A percentile compares a stretch with the other conserved stretches of the same genome.
Conservation (phyloP, 192 early-diverging fungal genomes). For the Powellomyces hirtus region DNA sequence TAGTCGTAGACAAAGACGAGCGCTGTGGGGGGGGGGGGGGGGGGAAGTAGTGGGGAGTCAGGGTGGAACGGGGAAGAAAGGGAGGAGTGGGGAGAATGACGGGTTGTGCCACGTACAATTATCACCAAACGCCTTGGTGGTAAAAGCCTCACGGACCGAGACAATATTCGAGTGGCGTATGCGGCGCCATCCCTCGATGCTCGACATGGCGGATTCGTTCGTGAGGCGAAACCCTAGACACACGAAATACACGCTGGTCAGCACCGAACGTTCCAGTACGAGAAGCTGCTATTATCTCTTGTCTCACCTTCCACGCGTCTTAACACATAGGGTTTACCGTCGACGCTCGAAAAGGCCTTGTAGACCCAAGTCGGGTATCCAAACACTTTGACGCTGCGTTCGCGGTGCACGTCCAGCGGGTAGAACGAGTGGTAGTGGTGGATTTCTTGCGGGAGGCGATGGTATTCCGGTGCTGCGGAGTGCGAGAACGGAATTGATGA, state of each 20-base stretch:
- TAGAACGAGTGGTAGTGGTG: slow-evolving; percentile 78
- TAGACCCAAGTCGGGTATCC: slow-evolving; percentile 76
- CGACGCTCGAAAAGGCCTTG: slow-evolving; percentile 77
- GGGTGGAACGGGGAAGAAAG: too few relatives aligned
- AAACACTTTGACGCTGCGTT: slow-evolving; percentile 51
- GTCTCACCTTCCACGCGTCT: slow-evolving; percentile 73
- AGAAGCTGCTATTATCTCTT: neutral
- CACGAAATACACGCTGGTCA: neutral
- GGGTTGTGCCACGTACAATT: slow-evolving; percentile 59
- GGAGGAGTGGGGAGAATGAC: too few relatives aligned
- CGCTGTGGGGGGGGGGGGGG: slow-evolving; percentile 45
- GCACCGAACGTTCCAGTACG: too few relatives aligned
- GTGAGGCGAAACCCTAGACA: slow-evolving; percentile 64
- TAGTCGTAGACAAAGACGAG: slow-evolving; percentile 96
- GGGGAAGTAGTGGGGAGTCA: too few relatives aligned
- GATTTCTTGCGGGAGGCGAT: slow-evolving; percentile 55
- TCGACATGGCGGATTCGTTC: slow-evolving; percentile 78
- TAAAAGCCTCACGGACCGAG: slow-evolving; percentile 89
- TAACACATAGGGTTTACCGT: slow-evolving; percentile 83
- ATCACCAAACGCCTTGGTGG: slow-evolving; percentile 94
- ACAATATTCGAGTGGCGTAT: slow-evolving; percentile 83
- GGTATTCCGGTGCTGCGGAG: slow-evolving; percentile 32
- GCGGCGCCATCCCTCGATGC: slow-evolving; percentile 80
- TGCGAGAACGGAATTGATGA: too few relatives aligned
- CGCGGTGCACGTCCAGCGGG: slow-evolving; percentile 50